Conservation (phyloP, 129 eudicot species). For the carrot (Daucus carota) region DNA sequence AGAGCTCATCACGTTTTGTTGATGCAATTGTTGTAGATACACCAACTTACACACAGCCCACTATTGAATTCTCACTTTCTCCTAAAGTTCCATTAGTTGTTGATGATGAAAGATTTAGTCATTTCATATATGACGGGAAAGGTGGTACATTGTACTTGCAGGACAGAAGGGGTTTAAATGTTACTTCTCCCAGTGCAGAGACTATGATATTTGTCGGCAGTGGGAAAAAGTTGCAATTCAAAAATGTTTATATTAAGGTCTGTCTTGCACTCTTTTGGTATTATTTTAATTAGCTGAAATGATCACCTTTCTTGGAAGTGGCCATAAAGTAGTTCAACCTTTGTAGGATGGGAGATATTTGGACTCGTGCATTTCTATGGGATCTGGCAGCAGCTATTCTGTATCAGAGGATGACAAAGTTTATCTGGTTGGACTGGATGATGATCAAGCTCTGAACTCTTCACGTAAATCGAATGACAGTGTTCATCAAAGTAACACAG, state of each 20-base stretch:
- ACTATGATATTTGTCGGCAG: slow-evolving; percentile 59
- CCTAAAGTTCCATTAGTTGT: slow-evolving; percentile 81
- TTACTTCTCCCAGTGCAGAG: slow-evolving; percentile 51
- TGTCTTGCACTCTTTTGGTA: slow-evolving; percentile 12
- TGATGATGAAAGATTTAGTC: slow-evolving; percentile 72
- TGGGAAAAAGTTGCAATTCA: slow-evolving; percentile 72
- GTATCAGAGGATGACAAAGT: slow-evolving; percentile 54
- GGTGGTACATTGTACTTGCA: slow-evolving; percentile 75
- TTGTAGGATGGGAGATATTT: slow-evolving; percentile 66
- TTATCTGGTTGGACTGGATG: slow-evolving; percentile 44
- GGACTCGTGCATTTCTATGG: slow-evolving; percentile 70
- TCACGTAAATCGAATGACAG: slow-evolving; percentile 21
- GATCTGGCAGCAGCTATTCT: slow-evolving; percentile 72
- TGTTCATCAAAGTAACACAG: slow-evolving; percentile 29
- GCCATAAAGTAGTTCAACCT: neutral
- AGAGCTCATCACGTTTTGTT: slow-evolving; percentile 35
- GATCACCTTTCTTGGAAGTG: slow-evolving; percentile 1
- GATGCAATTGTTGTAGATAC: slow-evolving; percentile 66
- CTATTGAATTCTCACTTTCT: slow-evolving; percentile 52
- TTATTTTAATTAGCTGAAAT: neutral
- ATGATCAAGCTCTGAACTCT: slow-evolving; percentile 23
- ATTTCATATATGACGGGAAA: slow-evolving; percentile 77
- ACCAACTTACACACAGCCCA: slow-evolving; percentile 52
- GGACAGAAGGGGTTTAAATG: slow-evolving; percentile 55
- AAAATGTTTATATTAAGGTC: slow-evolving; percentile 76